Conservation (phyloP, 805 yeast species). For the Lipomyces spencermartinsiae region DNA sequence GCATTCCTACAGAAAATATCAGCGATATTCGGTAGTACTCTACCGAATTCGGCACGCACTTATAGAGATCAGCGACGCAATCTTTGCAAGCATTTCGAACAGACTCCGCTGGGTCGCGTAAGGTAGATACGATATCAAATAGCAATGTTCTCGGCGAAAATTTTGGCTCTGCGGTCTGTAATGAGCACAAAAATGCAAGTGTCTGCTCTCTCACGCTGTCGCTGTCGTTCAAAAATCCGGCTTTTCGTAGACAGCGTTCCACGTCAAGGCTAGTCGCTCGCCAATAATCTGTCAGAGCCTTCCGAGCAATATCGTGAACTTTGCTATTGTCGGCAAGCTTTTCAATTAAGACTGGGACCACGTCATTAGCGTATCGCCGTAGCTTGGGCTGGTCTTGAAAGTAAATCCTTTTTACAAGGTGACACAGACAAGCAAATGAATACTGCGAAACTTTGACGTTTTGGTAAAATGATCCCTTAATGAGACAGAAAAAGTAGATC, state of each 20-base stretch:
- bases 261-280: slow-evolving; percentile 46
- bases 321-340: slow-evolving; percentile 45
- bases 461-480: slow-evolving; percentile 21
- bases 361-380: slow-evolving; percentile 43
- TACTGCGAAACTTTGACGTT: slow-evolving; percentile 26
- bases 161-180: slow-evolving; percentile 41
- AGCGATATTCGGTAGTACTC: neutral
- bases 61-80: slow-evolving; percentile 51
- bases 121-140: slow-evolving; percentile 43
- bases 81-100: slow-evolving; percentile 42
- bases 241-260: slow-evolving; percentile 45
- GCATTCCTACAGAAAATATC: slow-evolving; percentile 7
- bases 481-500: slow-evolving; percentile 20
- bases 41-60: slow-evolving; percentile 39
- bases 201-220: slow-evolving; percentile 41
- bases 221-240: slow-evolving; percentile 43
- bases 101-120: slow-evolving; percentile 40
- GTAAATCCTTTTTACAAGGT: slow-evolving; percentile 53
- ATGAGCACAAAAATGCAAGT: slow-evolving; percentile 39
- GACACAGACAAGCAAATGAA: slow-evolving; percentile 54
- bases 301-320: slow-evolving; percentile 42
- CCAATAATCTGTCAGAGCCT: slow-evolving; percentile 50
- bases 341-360: slow-evolving; percentile 47
- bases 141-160: slow-evolving; percentile 47
- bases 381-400: slow-evolving; percentile 49